Conservation (phyloP, 108 stramenopile species). For the Nannochloropsis salina region DNA sequence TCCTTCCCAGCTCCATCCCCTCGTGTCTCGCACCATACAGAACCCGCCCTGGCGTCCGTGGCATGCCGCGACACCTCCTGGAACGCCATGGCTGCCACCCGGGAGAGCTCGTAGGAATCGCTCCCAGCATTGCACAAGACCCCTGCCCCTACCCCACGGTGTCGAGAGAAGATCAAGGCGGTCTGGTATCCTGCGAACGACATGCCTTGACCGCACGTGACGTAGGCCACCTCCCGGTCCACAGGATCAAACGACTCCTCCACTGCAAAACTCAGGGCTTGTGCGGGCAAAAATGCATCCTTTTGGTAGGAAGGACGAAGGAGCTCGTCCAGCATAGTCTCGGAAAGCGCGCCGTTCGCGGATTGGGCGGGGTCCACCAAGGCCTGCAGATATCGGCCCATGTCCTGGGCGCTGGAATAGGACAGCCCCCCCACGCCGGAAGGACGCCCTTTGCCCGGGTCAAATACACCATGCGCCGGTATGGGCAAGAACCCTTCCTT, state of each 20-base stretch:
- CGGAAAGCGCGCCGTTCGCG: neutral
- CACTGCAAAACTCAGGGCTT: neutral
- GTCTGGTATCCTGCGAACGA: neutral
- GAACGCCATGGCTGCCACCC: neutral
- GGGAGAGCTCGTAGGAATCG: neutral
- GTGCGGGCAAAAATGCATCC: neutral
- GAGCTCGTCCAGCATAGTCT: neutral
- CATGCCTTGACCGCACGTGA: neutral
- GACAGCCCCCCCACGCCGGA: neutral
- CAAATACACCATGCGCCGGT: neutral
- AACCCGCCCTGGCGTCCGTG: neutral
- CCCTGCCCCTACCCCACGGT: neutral
- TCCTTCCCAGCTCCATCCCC: neutral
- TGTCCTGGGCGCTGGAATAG: neutral
- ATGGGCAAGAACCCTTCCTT: neutral
- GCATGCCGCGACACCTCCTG: neutral
- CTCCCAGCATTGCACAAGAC: neutral
- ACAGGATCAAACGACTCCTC: neutral
- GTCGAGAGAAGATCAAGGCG: neutral
- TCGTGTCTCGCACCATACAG: neutral
- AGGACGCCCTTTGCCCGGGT: neutral
- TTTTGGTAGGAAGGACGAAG: neutral
- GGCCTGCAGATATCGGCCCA: neutral
- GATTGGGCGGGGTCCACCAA: neutral
- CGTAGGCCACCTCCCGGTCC: neutral